Percentiles rank a stretch among this genome's conserved stretches.
Evolutionary conservation across 176 grass and related monocot genomes (phyloP).

Genomic region (Oryza brachyantha): DNA sequence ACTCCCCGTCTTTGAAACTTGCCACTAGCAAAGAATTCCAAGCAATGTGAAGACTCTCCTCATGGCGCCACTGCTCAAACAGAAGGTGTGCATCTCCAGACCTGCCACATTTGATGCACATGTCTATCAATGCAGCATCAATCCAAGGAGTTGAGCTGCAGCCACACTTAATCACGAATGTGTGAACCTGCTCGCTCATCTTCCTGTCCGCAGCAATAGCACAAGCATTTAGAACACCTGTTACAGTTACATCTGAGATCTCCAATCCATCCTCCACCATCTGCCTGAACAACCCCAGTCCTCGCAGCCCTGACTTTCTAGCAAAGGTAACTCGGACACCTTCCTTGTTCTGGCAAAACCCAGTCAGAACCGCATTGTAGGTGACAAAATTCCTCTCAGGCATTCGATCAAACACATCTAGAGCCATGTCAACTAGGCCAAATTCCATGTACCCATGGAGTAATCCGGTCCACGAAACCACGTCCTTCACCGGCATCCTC

Average conservation of each 20-base stretch:
- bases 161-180: slow-evolving; percentile 57
- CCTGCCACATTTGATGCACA: slow-evolving; percentile 56
- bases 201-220: slow-evolving; percentile 57
- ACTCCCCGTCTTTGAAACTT: slow-evolving; percentile 52
- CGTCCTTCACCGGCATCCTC: slow-evolving; percentile 57
- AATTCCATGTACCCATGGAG: slow-evolving; percentile 73
- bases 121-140: slow-evolving; percentile 61
- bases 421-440: slow-evolving; percentile 49
- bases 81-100: slow-evolving; percentile 50
- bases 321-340: slow-evolving; percentile 39
- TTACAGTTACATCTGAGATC: slow-evolving; percentile 60
- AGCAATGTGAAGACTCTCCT: slow-evolving; percentile 50
- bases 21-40: slow-evolving; percentile 58
- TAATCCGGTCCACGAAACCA: slow-evolving; percentile 62
- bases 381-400: slow-evolving; percentile 59
- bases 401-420: slow-evolving; percentile 64
- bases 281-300: slow-evolving; percentile 41
- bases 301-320: slow-evolving; percentile 39
- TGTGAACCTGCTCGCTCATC: slow-evolving; percentile 61
- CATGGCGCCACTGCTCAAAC: slow-evolving; percentile 46
- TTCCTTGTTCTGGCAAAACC: slow-evolving; percentile 64
- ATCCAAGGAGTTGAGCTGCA: slow-evolving; percentile 55
- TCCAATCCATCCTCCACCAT: slow-evolving; percentile 51
- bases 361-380: slow-evolving; percentile 60
- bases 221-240: slow-evolving; percentile 57